phyloP scores from a whole-genome alignment of 2,329 filamentous ascomycete genomes.

The Madurella fahalii region DNA sequence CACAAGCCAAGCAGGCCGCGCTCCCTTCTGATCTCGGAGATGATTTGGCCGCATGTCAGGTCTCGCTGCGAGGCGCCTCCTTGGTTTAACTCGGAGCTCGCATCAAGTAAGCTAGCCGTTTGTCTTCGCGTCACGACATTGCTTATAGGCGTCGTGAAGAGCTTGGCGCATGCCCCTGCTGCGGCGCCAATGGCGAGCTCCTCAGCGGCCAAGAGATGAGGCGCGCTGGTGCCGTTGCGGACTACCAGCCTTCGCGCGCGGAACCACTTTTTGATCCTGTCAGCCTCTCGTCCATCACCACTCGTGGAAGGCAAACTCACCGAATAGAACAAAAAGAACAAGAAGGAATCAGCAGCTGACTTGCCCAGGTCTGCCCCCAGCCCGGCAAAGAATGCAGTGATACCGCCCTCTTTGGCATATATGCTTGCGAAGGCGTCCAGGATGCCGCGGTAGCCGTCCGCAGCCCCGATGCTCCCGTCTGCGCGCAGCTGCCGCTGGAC shows the following conservation, averaged over 20 bases:
- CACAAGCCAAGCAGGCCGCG: constrained; percentile 69
- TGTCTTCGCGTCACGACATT: constrained; percentile 82
- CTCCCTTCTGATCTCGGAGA: constrained; percentile 59
- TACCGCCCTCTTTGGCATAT: constrained; percentile 64
- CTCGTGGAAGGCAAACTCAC: constrained; percentile 35
- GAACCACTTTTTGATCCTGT: constrained; percentile 33
- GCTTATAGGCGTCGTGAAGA: constrained; percentile 74
- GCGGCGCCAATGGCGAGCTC: constrained; percentile 71
- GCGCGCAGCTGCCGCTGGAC: constrained; percentile 61
- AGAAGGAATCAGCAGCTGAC: constrained; percentile 69
- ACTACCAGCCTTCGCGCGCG: constrained; percentile 36
- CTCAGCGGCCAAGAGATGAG: constrained; percentile 57
- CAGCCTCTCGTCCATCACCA: constrained; percentile 18
- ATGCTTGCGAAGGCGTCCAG: constrained; percentile 68
- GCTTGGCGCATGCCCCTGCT: constrained; percentile 69
- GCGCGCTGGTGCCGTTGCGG: constrained; percentile 28
- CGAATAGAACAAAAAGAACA: constrained; percentile 83
- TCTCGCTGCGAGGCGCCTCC: constrained; percentile 23
- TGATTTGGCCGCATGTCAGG: constrained; percentile 52
- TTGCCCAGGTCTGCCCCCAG: constrained; percentile 61
- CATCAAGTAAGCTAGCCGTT: constrained; percentile 43
- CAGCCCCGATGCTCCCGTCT: constrained; percentile 22
- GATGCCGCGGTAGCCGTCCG: constrained; percentile 58
- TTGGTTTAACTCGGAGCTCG: not conserved
- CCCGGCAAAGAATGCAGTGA: constrained; percentile 66